A percentile compares a stretch with the other conserved stretches of the same genome.
Conservation (phyloP, 208 protist species). For the Wallacemonas collosoma region DNA sequence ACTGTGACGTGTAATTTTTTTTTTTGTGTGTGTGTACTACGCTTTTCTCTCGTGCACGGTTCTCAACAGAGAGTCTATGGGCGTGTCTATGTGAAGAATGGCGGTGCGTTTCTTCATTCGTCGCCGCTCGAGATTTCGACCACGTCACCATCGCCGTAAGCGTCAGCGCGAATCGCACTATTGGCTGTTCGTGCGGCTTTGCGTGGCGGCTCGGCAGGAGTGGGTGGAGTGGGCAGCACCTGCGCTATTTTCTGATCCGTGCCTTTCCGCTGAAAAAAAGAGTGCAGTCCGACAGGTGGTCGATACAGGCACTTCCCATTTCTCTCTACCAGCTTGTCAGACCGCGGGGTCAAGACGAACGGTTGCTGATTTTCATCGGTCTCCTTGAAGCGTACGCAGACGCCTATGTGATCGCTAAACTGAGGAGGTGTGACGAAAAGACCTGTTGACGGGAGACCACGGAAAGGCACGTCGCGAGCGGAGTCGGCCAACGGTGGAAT, state of each 20-base stretch:
- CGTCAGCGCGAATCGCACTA: neutral
- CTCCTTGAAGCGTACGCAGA: conserved; percentile 52
- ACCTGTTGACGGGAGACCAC: conserved; percentile 73
- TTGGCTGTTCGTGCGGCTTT: neutral
- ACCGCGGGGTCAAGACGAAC: conserved; percentile 31
- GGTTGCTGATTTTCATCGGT: neutral
- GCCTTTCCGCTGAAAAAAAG: conserved; percentile 57
- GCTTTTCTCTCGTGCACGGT: too few relatives aligned
- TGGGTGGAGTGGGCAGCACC: neutral
- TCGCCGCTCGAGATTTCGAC: conserved; percentile 15
- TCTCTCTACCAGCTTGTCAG: conserved; percentile 49
- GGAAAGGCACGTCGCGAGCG: conserved; percentile 47
- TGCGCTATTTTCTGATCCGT: neutral
- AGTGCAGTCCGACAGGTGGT: conserved; percentile 50
- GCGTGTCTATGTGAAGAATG: neutral
- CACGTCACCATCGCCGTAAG: neutral
- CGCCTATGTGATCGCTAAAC: conserved; percentile 90
- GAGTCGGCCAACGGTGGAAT: conserved; percentile 49
- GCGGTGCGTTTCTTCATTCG: neutral
- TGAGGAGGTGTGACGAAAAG: conserved; percentile 89
- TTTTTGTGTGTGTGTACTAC: too few relatives aligned
- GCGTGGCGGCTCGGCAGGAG: neutral
- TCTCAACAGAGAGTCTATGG: too few relatives aligned
- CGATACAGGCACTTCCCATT: conserved; percentile 64
- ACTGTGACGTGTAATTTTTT: too few relatives aligned